These are phyloP conservation scores for Balamuthia mandrillaris DNA, from an alignment of 208 protist species.

Conservation along the genomic window DNA sequence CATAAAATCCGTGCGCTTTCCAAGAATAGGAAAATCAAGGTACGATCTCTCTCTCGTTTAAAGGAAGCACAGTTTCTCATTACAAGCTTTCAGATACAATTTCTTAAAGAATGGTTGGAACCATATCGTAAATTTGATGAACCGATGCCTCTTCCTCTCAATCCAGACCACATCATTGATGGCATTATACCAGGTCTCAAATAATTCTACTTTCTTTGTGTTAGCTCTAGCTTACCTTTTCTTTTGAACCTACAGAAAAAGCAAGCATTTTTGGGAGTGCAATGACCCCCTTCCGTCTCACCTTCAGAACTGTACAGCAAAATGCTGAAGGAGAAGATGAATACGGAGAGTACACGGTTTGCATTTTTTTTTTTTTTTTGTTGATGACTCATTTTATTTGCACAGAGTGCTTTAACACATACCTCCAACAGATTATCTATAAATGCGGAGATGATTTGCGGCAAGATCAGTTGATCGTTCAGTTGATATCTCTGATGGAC, in stretches of 20 bases:
- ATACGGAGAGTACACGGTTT: background rate
- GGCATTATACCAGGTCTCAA: background rate
- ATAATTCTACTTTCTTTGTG: background rate
- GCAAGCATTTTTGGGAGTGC: background rate
- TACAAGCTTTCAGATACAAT: background rate
- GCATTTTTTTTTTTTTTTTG: background rate
- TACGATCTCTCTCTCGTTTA: background rate
- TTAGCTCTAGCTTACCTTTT: no score
- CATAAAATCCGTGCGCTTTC: background rate
- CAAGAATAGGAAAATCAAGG: background rate
- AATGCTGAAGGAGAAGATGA: no score
- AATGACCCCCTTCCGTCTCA: background rate
- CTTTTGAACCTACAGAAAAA: background rate
- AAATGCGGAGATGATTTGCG: conserved; percentile 92
- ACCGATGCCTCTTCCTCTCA: background rate
- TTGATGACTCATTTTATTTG: no score
- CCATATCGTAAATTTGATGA: background rate
- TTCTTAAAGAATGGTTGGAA: background rate
- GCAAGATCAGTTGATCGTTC: conserved; percentile 95
- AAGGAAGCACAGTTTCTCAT: background rate
- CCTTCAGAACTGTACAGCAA: conserved; percentile 3
- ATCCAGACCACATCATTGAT: background rate
- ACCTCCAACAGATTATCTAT: conserved; percentile 76
- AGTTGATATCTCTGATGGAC: conserved; percentile 86
- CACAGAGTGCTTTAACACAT: background rate